Percentiles rank a stretch among this genome's conserved stretches.
phyloP scores from a whole-genome alignment of 768 basidiomycete genomes.

The Leccinum truebloodii region DNA sequence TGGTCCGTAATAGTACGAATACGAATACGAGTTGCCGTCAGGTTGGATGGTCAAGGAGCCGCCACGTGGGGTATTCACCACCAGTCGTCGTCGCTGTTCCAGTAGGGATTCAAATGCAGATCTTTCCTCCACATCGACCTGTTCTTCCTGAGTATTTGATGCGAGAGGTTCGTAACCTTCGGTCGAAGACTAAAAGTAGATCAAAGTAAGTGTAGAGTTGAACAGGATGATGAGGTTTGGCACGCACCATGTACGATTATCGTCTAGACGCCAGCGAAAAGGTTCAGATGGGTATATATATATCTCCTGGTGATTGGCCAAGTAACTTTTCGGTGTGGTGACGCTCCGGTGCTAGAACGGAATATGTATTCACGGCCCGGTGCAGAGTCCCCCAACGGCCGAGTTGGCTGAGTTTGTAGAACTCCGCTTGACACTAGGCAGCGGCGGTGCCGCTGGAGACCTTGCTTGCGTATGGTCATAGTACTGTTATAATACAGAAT shows the following conservation, averaged over 20 bases:
- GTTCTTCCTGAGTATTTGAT: constrained; percentile 14
- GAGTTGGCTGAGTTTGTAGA: background rate
- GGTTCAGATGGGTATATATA: background rate
- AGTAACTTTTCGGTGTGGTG: background rate
- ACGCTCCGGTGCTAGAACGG: background rate
- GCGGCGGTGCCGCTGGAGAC: too few species aligned
- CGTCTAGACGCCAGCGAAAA: background rate
- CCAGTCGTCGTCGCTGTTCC: constrained; percentile 16
- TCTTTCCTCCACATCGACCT: constrained; percentile 11
- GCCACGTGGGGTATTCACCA: constrained; percentile 27
- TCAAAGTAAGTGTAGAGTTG: background rate
- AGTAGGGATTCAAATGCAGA: constrained; percentile 21
- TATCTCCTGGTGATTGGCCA: background rate
- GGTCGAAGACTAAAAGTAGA: constrained; percentile 6
- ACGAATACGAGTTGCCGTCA: constrained; percentile 44
- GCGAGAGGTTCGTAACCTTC: constrained; percentile 19
- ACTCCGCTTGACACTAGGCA: background rate
- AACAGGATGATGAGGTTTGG: background rate
- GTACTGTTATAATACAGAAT: too few species aligned
- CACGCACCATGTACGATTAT: constrained; percentile 14
- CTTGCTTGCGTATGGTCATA: too few species aligned
- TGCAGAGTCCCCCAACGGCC: too few species aligned
- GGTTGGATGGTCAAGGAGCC: constrained; percentile 28
- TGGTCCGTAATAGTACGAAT: constrained; percentile 75
- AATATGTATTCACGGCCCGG: background rate